phyloP scores from a whole-genome alignment of 164 flowering plant species.

The Chloranthus sessilifolius region DNA sequence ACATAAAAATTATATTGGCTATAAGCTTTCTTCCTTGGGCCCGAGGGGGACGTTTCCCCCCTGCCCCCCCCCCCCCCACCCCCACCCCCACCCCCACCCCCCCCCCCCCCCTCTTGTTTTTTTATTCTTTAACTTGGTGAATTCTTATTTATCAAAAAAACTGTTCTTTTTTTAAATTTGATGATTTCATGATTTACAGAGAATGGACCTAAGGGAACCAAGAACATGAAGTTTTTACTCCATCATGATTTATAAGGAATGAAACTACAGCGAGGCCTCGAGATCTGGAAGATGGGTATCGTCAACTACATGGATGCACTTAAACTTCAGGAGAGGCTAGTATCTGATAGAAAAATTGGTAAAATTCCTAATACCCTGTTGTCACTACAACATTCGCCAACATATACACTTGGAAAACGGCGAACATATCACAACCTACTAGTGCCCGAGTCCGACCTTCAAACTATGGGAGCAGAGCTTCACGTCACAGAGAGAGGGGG shows the following conservation, averaged over 20 bases:
- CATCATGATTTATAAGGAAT: slow-evolving; percentile 21
- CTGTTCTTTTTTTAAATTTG: too few species aligned
- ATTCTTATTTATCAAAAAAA: too few species aligned
- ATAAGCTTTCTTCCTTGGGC: too few species aligned
- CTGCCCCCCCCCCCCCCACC: too few species aligned
- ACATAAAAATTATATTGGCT: too few species aligned
- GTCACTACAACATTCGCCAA: slow-evolving; percentile 89
- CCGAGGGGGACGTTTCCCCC: too few species aligned
- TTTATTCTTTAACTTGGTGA: too few species aligned
- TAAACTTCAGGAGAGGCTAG: slow-evolving; percentile 79
- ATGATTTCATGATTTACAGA: slow-evolving; percentile 2
- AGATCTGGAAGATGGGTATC: slow-evolving; percentile 79
- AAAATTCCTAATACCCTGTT: slow-evolving; percentile 61
- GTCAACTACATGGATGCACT: slow-evolving; percentile 70
- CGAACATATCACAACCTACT: slow-evolving; percentile 75
- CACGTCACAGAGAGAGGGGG: slow-evolving; percentile 93
- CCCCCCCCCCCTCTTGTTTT: too few species aligned
- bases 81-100: too few species aligned
- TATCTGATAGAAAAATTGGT: slow-evolving; percentile 46
- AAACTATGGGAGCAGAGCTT: slow-evolving; percentile 76
- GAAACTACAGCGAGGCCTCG: slow-evolving; percentile 47
- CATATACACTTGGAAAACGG: slow-evolving; percentile 88
- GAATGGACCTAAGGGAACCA: too few species aligned
- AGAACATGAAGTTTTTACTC: too few species aligned
- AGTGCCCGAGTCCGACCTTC: slow-evolving; percentile 56